A percentile compares a stretch with the other conserved stretches of the same genome.
Conservation (phyloP, 768 basidiomycete species). For the Rhodosporidiobolus odoratus region DNA sequence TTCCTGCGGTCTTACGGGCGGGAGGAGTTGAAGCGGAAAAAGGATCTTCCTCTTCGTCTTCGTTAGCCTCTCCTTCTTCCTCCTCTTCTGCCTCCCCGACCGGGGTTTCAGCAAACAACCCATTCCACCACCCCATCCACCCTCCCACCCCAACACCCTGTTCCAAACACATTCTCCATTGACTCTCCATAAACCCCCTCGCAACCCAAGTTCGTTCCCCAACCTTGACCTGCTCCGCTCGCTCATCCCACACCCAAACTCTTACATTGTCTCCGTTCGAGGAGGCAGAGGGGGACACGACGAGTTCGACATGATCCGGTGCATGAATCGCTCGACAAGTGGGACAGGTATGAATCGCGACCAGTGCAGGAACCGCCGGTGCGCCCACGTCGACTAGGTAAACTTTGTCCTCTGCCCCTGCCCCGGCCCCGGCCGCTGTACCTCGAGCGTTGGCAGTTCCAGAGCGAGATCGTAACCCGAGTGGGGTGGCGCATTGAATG, state of each 20-base stretch:
- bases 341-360: slow-evolving; percentile 11
- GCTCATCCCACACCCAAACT: slow-evolving; percentile 18
- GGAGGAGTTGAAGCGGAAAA: too few relatives aligned
- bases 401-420: too few relatives aligned
- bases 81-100: too few relatives aligned
- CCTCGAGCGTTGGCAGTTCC: not conserved
- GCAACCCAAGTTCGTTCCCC: slow-evolving; percentile 15
- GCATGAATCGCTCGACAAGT: not conserved
- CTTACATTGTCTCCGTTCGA: too few relatives aligned
- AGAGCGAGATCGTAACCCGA: not conserved
- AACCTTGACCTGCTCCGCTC: slow-evolving; percentile 5
- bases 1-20: too few relatives aligned
- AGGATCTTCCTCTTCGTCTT: not conserved
- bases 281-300: rapidly evolving
- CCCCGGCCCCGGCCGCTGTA: too few relatives aligned
- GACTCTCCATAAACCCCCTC: not conserved
- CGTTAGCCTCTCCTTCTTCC: not conserved
- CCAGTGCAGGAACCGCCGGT: not conserved
- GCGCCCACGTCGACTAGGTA: slow-evolving; percentile 1
- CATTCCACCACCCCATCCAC: slow-evolving; percentile 2
- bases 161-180: not conserved
- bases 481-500: slow-evolving; percentile 7
- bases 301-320: slow-evolving; percentile 24
- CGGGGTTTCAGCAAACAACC: not conserved
- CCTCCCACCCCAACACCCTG: slow-evolving; percentile 9